phyloP scores from a whole-genome alignment of 2,329 filamentous ascomycete species.

The Colletotrichum eremochloae region DNA sequence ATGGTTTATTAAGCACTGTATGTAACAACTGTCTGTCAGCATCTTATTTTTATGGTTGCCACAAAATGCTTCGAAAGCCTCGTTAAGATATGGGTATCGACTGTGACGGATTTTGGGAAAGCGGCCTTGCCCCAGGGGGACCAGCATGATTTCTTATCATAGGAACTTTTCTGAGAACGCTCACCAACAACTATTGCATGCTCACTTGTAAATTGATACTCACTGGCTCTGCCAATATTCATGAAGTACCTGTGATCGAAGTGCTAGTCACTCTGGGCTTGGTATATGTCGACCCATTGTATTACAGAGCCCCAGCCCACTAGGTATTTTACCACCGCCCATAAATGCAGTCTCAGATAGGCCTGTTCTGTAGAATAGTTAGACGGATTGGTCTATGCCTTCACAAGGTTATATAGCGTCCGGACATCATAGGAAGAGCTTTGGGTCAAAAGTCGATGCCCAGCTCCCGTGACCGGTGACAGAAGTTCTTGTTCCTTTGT shows the following conservation, averaged over 20 bases:
- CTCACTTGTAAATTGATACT: rapidly evolving
- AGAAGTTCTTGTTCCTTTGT: not conserved
- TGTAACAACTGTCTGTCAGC: not conserved
- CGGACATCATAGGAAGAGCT: slow-evolving; percentile 3
- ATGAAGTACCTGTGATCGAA: not conserved
- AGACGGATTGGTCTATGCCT: not conserved
- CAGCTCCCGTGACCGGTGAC: not conserved
- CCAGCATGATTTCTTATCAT: not conserved
- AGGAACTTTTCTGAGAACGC: not conserved
- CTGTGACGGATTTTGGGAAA: not conserved
- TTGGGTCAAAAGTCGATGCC: not conserved
- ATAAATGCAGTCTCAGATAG: not conserved
- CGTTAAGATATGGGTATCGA: not conserved
- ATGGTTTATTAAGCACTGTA: not conserved
- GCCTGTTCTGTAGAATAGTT: not conserved
- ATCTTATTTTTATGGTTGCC: not conserved
- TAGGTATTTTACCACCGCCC: not conserved
- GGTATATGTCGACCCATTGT: not conserved
- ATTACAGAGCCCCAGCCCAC: not conserved
- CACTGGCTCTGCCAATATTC: not conserved
- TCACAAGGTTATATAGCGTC: not conserved
- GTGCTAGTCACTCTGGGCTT: too few species aligned
- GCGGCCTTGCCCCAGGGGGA: not conserved
- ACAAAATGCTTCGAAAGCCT: not conserved
- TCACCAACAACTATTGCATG: not conserved